Percentiles rank a stretch among this genome's conserved stretches.
These are phyloP conservation scores for Phytophthora tubulina DNA, from an alignment of 352 stramenopile genomes.

Conservation along the genomic window DNA sequence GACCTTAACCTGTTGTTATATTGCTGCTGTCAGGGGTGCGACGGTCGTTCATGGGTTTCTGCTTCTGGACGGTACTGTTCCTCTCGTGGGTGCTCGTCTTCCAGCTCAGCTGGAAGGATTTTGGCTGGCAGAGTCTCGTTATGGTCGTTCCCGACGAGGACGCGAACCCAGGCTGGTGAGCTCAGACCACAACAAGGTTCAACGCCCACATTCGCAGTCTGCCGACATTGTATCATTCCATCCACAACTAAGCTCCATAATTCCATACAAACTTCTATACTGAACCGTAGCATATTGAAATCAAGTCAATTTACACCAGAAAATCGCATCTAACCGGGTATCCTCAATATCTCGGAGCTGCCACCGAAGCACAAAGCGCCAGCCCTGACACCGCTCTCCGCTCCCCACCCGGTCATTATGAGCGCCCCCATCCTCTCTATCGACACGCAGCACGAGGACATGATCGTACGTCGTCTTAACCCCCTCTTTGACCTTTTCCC, in stretches of 20 bases:
- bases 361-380: conserved; percentile 39
- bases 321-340: conserved; percentile 12
- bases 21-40: conserved; percentile 62
- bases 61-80: conserved; percentile 79
- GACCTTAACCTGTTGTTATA: not conserved
- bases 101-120: conserved; percentile 89
- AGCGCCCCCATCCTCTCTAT: conserved; percentile 91
- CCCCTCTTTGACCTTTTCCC: not conserved
- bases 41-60: conserved; percentile 76
- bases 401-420: conserved; percentile 52
- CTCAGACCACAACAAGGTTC: not conserved
- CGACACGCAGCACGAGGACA: conserved; percentile 98
- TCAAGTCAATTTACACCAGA: conserved; percentile 4
- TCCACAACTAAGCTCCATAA: conserved; percentile 13
- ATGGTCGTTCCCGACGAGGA: conserved; percentile 80
- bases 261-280: conserved; percentile 11
- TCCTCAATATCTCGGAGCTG: conserved; percentile 16
- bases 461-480: conserved; percentile 81
- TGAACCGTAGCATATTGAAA: not conserved
- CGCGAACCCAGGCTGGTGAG: conserved; percentile 75
- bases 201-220: not conserved
- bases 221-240: conserved; percentile 30
- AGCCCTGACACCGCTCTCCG: conserved; percentile 7
- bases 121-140: conserved; percentile 81
- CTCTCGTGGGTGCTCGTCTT: conserved; percentile 82